Evolutionary conservation across 805 yeast genomes (phyloP).

Genomic region (Starmerella geochares): DNA sequence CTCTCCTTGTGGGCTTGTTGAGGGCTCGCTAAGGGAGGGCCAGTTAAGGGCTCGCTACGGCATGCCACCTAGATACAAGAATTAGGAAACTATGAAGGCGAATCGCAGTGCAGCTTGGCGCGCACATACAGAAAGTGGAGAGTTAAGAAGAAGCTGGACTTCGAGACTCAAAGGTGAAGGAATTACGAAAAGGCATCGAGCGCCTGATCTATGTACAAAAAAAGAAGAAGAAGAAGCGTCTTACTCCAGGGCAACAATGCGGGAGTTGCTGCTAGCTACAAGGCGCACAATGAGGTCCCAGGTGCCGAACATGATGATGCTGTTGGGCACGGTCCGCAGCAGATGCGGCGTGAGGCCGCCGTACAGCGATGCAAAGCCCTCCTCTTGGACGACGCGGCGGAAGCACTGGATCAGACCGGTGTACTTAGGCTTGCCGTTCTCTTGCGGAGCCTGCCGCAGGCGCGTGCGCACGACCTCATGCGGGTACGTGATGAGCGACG

Average conservation of each 20-base stretch:
- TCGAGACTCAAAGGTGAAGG: too few species aligned
- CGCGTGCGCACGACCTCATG: conserved; percentile 96
- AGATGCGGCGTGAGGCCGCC: conserved; percentile 97
- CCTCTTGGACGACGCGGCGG: conserved; percentile 74
- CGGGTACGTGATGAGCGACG: conserved; percentile 88
- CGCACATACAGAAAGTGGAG: too few species aligned
- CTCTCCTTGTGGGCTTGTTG: too few species aligned
- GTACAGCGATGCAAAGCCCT: conserved; percentile 85
- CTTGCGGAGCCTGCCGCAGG: conserved; percentile 83
- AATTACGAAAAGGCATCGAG: too few species aligned
- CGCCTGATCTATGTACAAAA: conserved; percentile 6
- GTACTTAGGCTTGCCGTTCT: conserved; percentile 73
- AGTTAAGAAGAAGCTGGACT: too few species aligned
- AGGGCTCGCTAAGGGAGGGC: too few species aligned
- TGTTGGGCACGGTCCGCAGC: conserved; percentile 93
- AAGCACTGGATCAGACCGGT: conserved; percentile 85
- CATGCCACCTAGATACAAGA: too few species aligned
- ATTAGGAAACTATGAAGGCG: too few species aligned
- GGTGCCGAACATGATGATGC: conserved; percentile 97
- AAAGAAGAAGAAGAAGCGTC: not conserved
- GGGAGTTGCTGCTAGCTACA: conserved; percentile 4
- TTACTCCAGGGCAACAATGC: not conserved
- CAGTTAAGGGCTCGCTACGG: too few species aligned
- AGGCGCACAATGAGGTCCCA: conserved; percentile 74
- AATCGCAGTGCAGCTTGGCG: too few species aligned